phyloP scores from a whole-genome alignment of 2,329 filamentous ascomycete genomes.

The Hypoxylon sp. region DNA sequence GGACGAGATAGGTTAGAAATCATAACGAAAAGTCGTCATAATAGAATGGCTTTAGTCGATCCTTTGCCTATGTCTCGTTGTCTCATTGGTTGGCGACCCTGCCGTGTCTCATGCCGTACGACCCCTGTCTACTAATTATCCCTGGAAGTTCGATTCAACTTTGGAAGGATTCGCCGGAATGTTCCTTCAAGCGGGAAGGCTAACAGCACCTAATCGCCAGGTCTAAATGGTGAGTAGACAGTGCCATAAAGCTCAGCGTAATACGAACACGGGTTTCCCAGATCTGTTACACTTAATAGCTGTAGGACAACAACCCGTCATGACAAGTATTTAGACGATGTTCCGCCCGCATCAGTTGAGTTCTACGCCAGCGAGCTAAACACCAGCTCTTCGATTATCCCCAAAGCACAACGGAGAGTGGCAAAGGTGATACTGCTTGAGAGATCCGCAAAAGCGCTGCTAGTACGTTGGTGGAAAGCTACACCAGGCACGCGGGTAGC shows the following conservation, averaged over 20 bases:
- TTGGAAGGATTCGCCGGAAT: conserved; percentile 22
- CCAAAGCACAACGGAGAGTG: not conserved
- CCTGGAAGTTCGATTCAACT: conserved; percentile 24
- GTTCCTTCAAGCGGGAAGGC: conserved; percentile 16
- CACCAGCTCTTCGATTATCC: conserved; percentile 3
- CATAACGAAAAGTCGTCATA: conserved; percentile 24
- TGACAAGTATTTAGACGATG: conserved; percentile 5
- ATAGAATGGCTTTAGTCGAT: conserved; percentile 17
- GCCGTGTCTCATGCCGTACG: conserved; percentile 37
- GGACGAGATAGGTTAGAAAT: conserved; percentile 11
- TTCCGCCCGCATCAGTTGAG: not conserved
- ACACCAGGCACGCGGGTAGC: conserved; percentile 5
- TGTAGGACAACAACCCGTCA: conserved; percentile 15
- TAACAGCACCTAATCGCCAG: conserved; percentile 19
- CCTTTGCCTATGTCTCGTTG: conserved; percentile 6
- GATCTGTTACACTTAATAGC: conserved; percentile 8
- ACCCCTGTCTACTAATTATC: conserved; percentile 31
- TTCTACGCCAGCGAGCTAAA: not conserved
- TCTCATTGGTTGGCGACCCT: conserved; percentile 32
- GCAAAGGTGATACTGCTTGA: conserved; percentile 7
- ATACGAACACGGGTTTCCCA: not conserved
- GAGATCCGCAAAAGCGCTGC: conserved; percentile 10
- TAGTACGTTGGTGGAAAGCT: conserved; percentile 14
- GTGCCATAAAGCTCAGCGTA: conserved; percentile 5
- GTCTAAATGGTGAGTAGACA: not conserved